A percentile compares a stretch with the other conserved stretches of the same genome.
Evolutionary conservation across 352 stramenopile species (phyloP).

Genomic region (Pseudoperonospora humuli): DNA sequence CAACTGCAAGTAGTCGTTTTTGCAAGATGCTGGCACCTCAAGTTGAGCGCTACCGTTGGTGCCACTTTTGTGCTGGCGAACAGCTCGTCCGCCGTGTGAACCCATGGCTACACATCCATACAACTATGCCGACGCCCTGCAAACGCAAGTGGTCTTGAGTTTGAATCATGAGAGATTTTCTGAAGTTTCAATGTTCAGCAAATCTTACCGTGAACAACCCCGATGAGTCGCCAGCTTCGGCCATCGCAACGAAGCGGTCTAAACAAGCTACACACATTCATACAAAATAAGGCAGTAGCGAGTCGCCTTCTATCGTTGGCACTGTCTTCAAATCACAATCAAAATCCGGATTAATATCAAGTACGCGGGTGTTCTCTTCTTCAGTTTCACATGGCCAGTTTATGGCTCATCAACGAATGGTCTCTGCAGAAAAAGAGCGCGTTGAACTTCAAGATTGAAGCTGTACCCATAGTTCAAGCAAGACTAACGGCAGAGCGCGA

Average conservation of each 20-base stretch:
- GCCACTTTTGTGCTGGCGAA: slow-evolving; percentile 1
- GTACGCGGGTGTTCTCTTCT: slow-evolving; percentile 6
- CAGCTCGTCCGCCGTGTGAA: neutral
- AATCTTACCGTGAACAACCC: too few species aligned
- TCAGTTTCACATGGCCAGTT: slow-evolving; percentile 15
- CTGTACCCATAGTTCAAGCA: slow-evolving; percentile 1
- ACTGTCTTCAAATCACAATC: too few species aligned
- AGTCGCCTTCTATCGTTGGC: too few species aligned
- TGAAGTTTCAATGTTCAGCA: too few species aligned
- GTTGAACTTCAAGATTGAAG: slow-evolving; percentile 32
- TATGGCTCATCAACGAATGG: neutral
- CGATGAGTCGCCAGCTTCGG: too few species aligned
- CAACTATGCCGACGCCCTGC: too few species aligned
- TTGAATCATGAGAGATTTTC: too few species aligned
- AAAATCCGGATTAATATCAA: too few species aligned
- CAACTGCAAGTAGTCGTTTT: slow-evolving; percentile 18
- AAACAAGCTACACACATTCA: neutral
- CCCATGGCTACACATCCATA: neutral
- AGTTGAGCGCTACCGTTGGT: slow-evolving; percentile 1
- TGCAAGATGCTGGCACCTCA: too few species aligned
- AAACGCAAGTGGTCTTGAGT: too few species aligned
- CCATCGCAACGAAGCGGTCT: too few species aligned
- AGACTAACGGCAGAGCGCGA: neutral
- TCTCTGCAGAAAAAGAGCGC: slow-evolving; percentile 3
- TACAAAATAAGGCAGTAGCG: too few species aligned